Base-by-base conservation (phyloP, 768 basidiomycete species). In the Xerocomellus amylosporus region DNA sequence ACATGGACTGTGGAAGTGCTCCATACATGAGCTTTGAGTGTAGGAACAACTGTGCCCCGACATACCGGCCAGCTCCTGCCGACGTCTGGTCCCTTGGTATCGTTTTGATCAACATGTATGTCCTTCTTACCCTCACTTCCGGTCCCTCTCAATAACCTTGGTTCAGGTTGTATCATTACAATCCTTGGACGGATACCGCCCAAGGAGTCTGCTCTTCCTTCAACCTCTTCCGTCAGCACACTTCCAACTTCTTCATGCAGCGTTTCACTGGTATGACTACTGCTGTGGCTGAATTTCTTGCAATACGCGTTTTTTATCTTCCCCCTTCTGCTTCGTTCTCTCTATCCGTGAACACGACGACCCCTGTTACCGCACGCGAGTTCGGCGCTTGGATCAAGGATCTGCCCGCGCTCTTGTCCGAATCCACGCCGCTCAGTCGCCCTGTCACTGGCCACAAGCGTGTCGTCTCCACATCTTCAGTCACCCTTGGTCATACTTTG, bases 21-120 rank as follows among this genome's bases (percentile, higher is more conserved):
- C 96, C 96, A 0, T 98, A 98, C 72, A 98, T 98, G 96, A 95
- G 93, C 71, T 98, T 87, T 66, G 96, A 98, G 78, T 98, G 97
- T 75, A 88, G 96, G 71, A 98, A 98, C 78, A 97, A 98, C 73
- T 80, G 94, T 61, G 90, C 89, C 28, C 95, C 97, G 58, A 90
- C 89, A 46, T 99, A 99, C 77, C 82, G 83, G 59, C 94, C 96
- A 58, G 89, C 88, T 64, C 90, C 91, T 54, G 97, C 97, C 57
- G 96, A 99, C 74, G 93, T 99, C 50, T 99, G 93, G 96, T 98
- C 96, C 24, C 81, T 99, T 63, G 96, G 96, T 58, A 97, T 99
- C 70, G 97, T 99, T 60, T 84, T 99, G 64, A 92, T 99, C 80
- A 99, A 99, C 73, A 95, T 98, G 92, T 90, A 63, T 34, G 85